Evolutionary conservation across 169 alveolate species (phyloP).

Genomic region (Cryptosporidium parvum): DNA sequence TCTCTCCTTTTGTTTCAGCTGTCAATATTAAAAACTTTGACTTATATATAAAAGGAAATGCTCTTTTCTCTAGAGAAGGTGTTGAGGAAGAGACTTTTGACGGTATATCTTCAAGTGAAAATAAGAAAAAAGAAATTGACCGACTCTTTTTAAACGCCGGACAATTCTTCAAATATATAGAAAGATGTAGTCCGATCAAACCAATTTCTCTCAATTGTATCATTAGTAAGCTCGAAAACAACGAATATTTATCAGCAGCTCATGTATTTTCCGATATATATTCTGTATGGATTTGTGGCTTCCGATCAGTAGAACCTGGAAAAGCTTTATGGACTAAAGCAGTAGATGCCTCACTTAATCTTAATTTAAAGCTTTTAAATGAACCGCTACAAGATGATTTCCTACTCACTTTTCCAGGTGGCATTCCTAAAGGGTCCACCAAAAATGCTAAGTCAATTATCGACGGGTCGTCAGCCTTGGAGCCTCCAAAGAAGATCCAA

Average conservation of each 20-base stretch:
- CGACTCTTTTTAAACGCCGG: constrained; percentile 32
- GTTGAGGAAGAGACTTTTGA: neutral
- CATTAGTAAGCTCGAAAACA: constrained; percentile 44
- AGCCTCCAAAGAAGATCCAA: constrained; percentile 41
- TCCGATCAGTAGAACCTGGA: constrained; percentile 58
- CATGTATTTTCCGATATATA: constrained; percentile 59
- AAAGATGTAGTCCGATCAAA: constrained; percentile 36
- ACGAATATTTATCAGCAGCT: constrained; percentile 52
- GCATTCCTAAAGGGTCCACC: neutral
- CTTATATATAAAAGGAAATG: constrained; percentile 22
- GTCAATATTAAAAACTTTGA: constrained; percentile 22
- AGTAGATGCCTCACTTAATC: constrained; percentile 48
- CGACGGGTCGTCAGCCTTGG: neutral
- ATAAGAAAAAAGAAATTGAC: constrained; percentile 38
- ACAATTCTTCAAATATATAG: constrained; percentile 13
- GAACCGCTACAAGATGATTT: constrained; percentile 72
- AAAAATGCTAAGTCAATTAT: neutral
- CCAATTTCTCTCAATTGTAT: constrained; percentile 48
- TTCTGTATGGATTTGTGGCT: constrained; percentile 72
- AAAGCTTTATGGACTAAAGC: constrained; percentile 49
- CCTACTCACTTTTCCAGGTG: constrained; percentile 31
- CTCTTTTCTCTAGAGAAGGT: neutral
- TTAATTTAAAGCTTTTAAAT: constrained; percentile 47
- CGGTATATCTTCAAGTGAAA: neutral
- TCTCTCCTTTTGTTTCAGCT: constrained; percentile 45